Evolutionary conservation across 768 basidiomycete species (phyloP).

Genomic region (Termitomyces sp.): DNA sequence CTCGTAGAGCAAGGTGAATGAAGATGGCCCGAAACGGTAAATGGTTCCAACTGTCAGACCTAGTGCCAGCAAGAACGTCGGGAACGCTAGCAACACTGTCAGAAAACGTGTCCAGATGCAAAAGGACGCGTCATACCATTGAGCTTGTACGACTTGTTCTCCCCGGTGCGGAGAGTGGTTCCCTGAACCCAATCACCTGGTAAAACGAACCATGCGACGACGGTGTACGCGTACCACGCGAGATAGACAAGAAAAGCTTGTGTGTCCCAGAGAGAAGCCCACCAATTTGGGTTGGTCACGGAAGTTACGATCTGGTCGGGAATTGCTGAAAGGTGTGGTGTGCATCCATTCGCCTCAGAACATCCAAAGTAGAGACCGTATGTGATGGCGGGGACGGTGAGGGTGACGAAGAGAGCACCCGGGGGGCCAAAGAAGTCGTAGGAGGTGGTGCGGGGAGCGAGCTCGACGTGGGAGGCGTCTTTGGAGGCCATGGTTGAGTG

Average conservation of each 20-base stretch:
- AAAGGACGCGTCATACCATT: slow-evolving; percentile 62
- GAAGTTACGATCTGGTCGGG: slow-evolving; percentile 44
- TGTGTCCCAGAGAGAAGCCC: slow-evolving; percentile 79
- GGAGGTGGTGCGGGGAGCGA: slow-evolving; percentile 68
- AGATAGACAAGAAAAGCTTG: slow-evolving; percentile 75
- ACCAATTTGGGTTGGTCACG: slow-evolving; percentile 55
- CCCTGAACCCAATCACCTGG: slow-evolving; percentile 77
- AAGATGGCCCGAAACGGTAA: slow-evolving; percentile 68
- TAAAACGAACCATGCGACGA: slow-evolving; percentile 77
- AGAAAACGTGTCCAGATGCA: slow-evolving; percentile 2
- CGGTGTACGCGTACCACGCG: slow-evolving; percentile 89
- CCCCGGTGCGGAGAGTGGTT: slow-evolving; percentile 68
- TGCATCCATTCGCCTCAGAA: slow-evolving; percentile 70
- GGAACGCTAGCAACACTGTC: slow-evolving; percentile 63
- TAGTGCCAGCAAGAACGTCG: slow-evolving; percentile 80
- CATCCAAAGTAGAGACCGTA: slow-evolving; percentile 81
- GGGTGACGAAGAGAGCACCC: slow-evolving; percentile 68
- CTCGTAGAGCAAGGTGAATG: slow-evolving; percentile 89
- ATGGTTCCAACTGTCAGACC: slow-evolving; percentile 72
- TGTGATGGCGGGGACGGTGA: slow-evolving; percentile 67
- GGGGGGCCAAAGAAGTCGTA: slow-evolving; percentile 86
- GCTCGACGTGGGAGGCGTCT: slow-evolving; percentile 16
- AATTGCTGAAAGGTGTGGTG: slow-evolving; percentile 46
- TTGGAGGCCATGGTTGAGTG: slow-evolving; percentile 27
- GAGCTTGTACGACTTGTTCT: slow-evolving; percentile 84